phyloP scores from a whole-genome alignment of 768 basidiomycete genomes.

The Phlegmacium glaucopus region DNA sequence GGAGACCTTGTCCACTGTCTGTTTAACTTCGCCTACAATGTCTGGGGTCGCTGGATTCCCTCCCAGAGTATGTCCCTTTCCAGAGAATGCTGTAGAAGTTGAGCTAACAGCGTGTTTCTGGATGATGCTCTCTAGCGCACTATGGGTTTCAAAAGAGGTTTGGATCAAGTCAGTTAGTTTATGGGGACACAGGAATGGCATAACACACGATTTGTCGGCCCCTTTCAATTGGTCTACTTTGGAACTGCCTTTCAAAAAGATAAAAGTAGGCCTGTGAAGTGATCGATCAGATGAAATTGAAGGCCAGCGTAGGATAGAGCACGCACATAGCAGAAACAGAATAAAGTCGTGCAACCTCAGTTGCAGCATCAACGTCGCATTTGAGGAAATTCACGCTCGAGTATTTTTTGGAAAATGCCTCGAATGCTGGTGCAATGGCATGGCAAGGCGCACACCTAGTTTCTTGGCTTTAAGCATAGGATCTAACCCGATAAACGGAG shows the following conservation, averaged over 20 bases:
- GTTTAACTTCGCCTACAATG: slow-evolving; percentile 28
- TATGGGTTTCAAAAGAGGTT: slow-evolving; percentile 23
- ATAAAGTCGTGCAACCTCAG: slow-evolving; percentile 64
- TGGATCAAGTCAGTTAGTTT: neutral
- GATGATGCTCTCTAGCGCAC: slow-evolving; percentile 59
- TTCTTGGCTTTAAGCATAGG: neutral
- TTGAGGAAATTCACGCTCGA: slow-evolving; percentile 78
- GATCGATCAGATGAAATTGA: neutral
- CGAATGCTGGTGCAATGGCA: slow-evolving; percentile 74
- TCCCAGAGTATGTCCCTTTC: slow-evolving; percentile 72
- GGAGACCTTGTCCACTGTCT: slow-evolving; percentile 29
- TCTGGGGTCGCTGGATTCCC: slow-evolving; percentile 39
- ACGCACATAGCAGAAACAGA: slow-evolving; percentile 70
- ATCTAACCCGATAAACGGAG: slow-evolving; percentile 1
- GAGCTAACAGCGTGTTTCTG: slow-evolving; percentile 44
- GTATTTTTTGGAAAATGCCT: slow-evolving; percentile 66
- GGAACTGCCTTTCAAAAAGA: slow-evolving; percentile 65
- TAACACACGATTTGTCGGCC: slow-evolving; percentile 59
- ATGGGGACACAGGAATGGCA: neutral
- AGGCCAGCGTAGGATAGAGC: neutral
- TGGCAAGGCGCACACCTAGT: slow-evolving; percentile 88
- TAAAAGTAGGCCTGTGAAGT: slow-evolving; percentile 72
- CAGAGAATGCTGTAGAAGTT: slow-evolving; percentile 51
- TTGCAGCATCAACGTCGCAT: slow-evolving; percentile 72
- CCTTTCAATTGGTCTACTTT: slow-evolving; percentile 75